Evolutionary conservation across 2,329 filamentous ascomycete genomes (phyloP), one percentile per base, ranked within the genome.

Genomic region (Colletotrichum eleusines): DNA sequence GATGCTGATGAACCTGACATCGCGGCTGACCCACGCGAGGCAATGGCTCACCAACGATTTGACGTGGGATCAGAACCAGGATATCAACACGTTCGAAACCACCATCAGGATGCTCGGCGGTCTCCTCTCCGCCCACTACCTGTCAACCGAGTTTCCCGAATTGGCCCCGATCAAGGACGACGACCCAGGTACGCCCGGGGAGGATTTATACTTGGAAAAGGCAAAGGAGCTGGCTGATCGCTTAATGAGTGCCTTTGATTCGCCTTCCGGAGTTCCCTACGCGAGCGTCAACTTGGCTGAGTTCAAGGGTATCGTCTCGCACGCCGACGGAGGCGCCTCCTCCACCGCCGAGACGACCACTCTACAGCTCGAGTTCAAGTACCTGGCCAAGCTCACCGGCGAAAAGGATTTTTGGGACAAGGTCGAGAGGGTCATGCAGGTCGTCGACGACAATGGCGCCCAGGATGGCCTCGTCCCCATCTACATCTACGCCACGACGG

Each of bases 91-190:
- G 0, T 99, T 98, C 76, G 96, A 99, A 83, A 98, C 95, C 9
- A 98, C 95, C 0, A 98, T 98, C 76, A 92, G 96, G 63, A 98
- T 98, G 95, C 85, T 99, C 60, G 96, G 96, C 20, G 96, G 96
- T 14, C 85, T 99, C 51, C 86, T 99, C 42, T 95, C 95, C 1
- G 96, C 96, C 12, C 94, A 99, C 80, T 98, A 98, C 80, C 86
- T 99, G n/a, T 95, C 94, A 28, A 96, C 89, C 31, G 88, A 89
- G 65, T 95, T 91, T 75, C 94, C 94, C 0, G 82, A 92, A n/a
- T 85, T 97, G 74, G 94, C 94, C 16, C 90, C 94, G 0, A 85
- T 94, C 67, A 77, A 83, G 7, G 91, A 93, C 26, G 91, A 94
- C 72, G 92, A 94, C 75, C 85, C 87, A 26, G 93, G 93, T 31